These are phyloP conservation scores for Sonneratia caseolaris DNA, from an alignment of 345 rosid species.

Conservation along the genomic window DNA sequence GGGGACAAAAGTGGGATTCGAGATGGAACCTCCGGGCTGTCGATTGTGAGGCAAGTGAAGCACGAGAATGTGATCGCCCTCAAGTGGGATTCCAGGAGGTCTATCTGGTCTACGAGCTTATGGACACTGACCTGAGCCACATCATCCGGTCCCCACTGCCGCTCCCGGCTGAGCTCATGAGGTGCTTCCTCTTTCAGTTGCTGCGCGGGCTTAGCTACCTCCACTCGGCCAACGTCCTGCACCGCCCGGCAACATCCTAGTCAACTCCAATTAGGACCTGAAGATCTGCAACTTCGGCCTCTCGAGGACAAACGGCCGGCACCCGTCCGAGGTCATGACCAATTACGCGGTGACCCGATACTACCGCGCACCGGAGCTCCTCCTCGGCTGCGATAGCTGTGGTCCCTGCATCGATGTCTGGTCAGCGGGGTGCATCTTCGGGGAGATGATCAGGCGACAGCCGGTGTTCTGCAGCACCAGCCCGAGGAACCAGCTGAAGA, in stretches of 20 bases:
- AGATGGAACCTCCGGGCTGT: no score
- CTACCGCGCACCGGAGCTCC: constrained; percentile 94
- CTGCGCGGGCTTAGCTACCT: constrained; percentile 79
- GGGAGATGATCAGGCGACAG: constrained; percentile 71
- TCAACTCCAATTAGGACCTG: constrained; percentile 70
- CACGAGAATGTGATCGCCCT: constrained; percentile 77
- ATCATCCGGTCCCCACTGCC: background rate
- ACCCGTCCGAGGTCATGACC: constrained; percentile 72
- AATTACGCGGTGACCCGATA: constrained; percentile 86
- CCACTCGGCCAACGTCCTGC: constrained; percentile 87
- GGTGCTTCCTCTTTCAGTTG: constrained; percentile 30
- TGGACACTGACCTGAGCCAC: constrained; percentile 90
- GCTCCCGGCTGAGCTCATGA: background rate
- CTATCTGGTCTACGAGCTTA: constrained; percentile 80
- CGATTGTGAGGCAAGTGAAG: constrained; percentile 64
- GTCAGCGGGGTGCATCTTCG: constrained; percentile 95
- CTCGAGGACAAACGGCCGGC: constrained; percentile 53
- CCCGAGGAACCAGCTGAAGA: constrained; percentile 72
- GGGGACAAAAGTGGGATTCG: no score
- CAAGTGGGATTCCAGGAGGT: constrained; percentile 89
- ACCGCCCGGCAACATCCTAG: constrained; percentile 86
- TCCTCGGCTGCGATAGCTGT: constrained; percentile 71
- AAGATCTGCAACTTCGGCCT: constrained; percentile 88
- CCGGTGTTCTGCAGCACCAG: constrained; percentile 82
- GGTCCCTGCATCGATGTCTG: constrained; percentile 80